Evolutionary conservation across 148 eudicot species (phyloP).

Genomic region (Rhododendron kiyosumense): DNA sequence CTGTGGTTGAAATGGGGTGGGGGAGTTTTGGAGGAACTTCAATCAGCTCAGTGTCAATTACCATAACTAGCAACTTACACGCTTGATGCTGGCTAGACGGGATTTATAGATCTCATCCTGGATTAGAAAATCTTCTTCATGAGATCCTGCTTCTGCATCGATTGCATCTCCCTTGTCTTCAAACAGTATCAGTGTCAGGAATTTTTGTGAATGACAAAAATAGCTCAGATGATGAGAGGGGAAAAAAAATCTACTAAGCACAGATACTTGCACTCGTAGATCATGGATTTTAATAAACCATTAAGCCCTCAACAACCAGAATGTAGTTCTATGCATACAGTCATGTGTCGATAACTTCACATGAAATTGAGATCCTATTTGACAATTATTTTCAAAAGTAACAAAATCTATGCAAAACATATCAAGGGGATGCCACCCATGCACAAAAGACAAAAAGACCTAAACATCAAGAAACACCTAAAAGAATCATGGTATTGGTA

Average conservation of each 20-base stretch:
- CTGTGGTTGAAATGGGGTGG: not conserved
- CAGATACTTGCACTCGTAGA: not conserved
- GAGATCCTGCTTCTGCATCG: conserved; percentile 52
- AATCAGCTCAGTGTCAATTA: not conserved
- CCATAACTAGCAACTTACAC: conserved; percentile 43
- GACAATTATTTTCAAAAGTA: not conserved
- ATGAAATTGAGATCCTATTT: not conserved
- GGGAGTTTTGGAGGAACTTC: not conserved
- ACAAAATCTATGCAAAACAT: not conserved
- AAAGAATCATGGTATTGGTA: not conserved
- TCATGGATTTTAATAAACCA: not conserved
- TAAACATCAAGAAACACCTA: not conserved
- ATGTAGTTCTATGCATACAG: not conserved
- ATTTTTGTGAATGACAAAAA: conserved; percentile 9
- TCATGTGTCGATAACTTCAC: not conserved
- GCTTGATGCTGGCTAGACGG: conserved; percentile 90
- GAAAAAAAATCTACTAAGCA: not conserved
- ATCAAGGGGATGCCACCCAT: not conserved
- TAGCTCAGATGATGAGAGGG: conserved; percentile 2
- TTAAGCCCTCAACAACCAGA: not conserved
- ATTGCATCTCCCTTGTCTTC: conserved; percentile 72
- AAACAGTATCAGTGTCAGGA: conserved; percentile 13
- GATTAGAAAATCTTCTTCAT: conserved; percentile 74
- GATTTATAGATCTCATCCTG: conserved; percentile 91
- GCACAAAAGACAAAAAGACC: not conserved